Conservation (phyloP, 2,329 filamentous ascomycete species). For the Pyricularia grisea region DNA sequence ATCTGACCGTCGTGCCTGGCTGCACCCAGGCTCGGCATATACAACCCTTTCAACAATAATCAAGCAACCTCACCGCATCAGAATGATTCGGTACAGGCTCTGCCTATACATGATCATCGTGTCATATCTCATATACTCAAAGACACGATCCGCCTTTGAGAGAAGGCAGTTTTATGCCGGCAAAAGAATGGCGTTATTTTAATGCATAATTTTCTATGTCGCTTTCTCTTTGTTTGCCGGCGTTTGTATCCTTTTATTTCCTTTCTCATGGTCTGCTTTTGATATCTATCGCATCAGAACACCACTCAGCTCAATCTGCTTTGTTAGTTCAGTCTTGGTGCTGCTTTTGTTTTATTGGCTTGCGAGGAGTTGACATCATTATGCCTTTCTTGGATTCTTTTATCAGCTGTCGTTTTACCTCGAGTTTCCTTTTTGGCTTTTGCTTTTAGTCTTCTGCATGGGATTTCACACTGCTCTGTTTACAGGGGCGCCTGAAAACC, state of each 20-base stretch:
- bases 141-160: background rate
- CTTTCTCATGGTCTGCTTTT: background rate
- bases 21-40: background rate
- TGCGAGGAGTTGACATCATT: background rate
- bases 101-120: background rate
- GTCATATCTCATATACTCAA: background rate
- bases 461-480: background rate
- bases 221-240: background rate
- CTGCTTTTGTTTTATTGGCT: background rate
- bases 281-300: background rate
- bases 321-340: background rate
- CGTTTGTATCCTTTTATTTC: background rate
- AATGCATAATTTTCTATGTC: slow-evolving; percentile 1
- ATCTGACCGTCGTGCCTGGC: background rate
- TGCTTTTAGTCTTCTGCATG: background rate
- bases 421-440: background rate
- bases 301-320: background rate
- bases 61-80: background rate
- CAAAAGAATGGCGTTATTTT: background rate
- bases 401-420: background rate
- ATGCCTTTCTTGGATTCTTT: background rate
- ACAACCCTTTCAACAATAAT: background rate
- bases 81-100: background rate
- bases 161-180: background rate
- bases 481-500: background rate